phyloP scores from a whole-genome alignment of 192 early-diverging fungal species.

The Podila epigama region DNA sequence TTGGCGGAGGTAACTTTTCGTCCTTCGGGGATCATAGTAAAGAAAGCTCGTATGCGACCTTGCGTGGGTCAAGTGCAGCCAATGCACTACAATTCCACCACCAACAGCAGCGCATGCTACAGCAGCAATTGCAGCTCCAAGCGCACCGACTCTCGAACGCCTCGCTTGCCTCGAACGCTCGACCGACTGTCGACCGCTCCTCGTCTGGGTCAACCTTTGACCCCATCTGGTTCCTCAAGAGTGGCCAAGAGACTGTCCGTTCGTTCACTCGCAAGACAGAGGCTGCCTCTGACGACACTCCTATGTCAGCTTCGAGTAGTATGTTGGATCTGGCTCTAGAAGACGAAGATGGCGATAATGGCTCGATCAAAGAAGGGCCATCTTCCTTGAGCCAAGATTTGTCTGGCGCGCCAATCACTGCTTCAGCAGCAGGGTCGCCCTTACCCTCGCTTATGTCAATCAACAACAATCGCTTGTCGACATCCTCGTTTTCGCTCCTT shows the following conservation, averaged over 20 bases:
- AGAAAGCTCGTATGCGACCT: slow-evolving; percentile 35
- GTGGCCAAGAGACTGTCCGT: neutral
- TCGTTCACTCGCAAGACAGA: neutral
- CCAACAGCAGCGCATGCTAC: slow-evolving; percentile 31
- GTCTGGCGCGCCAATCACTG: neutral
- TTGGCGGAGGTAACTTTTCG: slow-evolving; percentile 28
- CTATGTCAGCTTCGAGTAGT: neutral
- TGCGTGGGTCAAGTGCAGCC: slow-evolving; percentile 26
- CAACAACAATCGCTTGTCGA: neutral
- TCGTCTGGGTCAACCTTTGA: slow-evolving; percentile 35
- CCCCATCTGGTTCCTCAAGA: slow-evolving; percentile 36
- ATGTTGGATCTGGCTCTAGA: neutral
- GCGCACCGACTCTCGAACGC: slow-evolving; percentile 13
- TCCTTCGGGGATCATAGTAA: slow-evolving; percentile 30
- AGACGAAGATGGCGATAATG: neutral
- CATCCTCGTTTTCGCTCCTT: neutral
- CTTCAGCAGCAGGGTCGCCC: neutral
- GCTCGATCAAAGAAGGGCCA: no score
- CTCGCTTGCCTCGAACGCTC: neutral
- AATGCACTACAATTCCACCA: slow-evolving; percentile 36
- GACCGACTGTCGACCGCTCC: slow-evolving; percentile 7
- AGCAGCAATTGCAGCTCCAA: slow-evolving; percentile 24
- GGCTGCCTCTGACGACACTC: neutral
- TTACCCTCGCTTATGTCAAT: neutral
- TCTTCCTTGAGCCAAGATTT: no score